Evolutionary conservation across 208 protist species (phyloP).

Genomic region (Acanthamoeba culbertsoni): DNA sequence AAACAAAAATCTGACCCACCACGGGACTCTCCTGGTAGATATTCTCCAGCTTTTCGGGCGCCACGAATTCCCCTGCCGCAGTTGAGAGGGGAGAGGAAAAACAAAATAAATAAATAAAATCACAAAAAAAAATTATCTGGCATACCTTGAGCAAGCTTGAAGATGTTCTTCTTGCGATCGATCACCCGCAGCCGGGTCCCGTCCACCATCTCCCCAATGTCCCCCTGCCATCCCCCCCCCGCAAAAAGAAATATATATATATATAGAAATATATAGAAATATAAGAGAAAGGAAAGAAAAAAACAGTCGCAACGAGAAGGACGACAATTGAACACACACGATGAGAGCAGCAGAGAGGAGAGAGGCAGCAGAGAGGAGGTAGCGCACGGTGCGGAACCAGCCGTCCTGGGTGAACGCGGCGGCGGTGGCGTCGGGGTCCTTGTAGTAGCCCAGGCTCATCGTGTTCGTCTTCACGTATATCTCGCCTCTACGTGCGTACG

Average conservation of each 20-base stretch:
- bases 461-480: conserved; percentile 29
- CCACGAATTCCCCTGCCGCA: conserved; percentile 23
- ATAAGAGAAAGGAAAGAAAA: too few species aligned
- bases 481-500: conserved; percentile 42
- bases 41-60: conserved; percentile 32
- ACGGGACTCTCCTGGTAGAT: conserved; percentile 1
- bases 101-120: conserved; percentile 88
- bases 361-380: background rate
- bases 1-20: conserved; percentile 47
- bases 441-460: conserved; percentile 66
- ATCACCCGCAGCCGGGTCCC: background rate
- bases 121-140: background rate
- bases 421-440: conserved; percentile 56
- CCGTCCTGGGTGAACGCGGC: conserved; percentile 25
- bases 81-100: conserved; percentile 87
- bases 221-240: background rate
- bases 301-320: too few species aligned
- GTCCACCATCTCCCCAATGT: background rate
- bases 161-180: conserved; percentile 36
- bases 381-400: background rate
- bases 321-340: too few species aligned
- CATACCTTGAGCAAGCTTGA: background rate
- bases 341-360: too few species aligned
- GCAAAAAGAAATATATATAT: too few species aligned
- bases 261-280: too few species aligned